Base-by-base conservation (phyloP, 179 eudicot species). In the Gypsophila paniculata region DNA sequence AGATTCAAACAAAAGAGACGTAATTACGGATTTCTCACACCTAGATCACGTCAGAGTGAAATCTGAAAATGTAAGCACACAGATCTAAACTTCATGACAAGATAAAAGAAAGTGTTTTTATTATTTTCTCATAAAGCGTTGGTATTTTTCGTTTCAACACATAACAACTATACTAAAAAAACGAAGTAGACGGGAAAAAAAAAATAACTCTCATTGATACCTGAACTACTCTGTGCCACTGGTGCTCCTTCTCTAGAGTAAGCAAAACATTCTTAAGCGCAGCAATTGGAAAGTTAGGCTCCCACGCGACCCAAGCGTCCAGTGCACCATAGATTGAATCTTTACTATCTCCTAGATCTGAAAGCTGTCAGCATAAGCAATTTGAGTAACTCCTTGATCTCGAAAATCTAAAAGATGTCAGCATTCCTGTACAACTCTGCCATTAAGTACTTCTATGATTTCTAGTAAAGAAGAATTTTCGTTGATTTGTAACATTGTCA, bases 271-370 rank as follows among this genome's bases (percentile, higher is more conserved):
- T 68, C 82, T 91, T 93, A 39, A 91, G 75, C 1, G 86, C 73
- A 49, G 87, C 90, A 57, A 93, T 86, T 10, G 98, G 98, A 76
- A 93, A 93, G 61, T 84, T 79, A 54, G 79, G 84, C 70, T 93
- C 98, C 96, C 90, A 88, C n/a, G 98, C 96, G 54, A 91, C 90
- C 89, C 90, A 93, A 12, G 97, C 85, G 80, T 93, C 98, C 54
- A 93, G 88, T 23, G 90, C 80, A 38, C 91, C 85, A 73, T 93
- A 91, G 11, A 91, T 71, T 13, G 82, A 83, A 70, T 89, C 90
- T 87, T 89, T 91, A 77, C 82, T 81, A 74, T 93, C 89, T 23
- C 81, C 77, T 29, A 84, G 79, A 73, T 85, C 88, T 68, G 78
- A 59, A 66, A 93, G 91, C 85, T 84, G 81, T 58, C 61, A 53